These are phyloP conservation scores for Puccinia coronata DNA, from an alignment of 1,284 basidiomycete species.

Conservation along the genomic window DNA sequence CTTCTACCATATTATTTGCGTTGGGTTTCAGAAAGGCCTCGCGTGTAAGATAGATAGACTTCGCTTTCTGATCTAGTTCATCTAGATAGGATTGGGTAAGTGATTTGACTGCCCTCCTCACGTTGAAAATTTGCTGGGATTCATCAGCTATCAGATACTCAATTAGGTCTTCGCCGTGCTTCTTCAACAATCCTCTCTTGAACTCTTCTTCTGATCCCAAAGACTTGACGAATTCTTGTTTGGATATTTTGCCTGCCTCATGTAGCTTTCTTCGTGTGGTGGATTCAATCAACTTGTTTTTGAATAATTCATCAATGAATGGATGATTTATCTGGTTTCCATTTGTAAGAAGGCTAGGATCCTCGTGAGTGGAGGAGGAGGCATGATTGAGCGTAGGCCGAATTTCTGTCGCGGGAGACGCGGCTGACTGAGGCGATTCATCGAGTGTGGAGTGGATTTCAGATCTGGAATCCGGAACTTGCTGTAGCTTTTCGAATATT, in stretches of 20 bases:
- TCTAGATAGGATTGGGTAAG: background rate
- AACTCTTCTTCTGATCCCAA: slow-evolving; percentile 6
- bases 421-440: background rate
- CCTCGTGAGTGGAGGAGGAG: no score
- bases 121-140: background rate
- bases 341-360: no score
- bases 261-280: background rate
- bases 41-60: slow-evolving; percentile 6
- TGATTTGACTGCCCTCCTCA: background rate
- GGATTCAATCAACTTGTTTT: background rate
- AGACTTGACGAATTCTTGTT: background rate
- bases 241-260: background rate
- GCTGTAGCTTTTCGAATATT: background rate
- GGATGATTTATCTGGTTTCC: background rate
- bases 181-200: background rate
- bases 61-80: background rate
- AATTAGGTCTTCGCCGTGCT: background rate
- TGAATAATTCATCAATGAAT: slow-evolving; percentile 15
- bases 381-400: no score
- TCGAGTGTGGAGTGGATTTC: background rate
- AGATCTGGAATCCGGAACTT: background rate
- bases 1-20: background rate
- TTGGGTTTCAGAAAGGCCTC: slow-evolving; percentile 11
- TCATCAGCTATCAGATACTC: background rate
- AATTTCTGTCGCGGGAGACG: background rate